Percentiles rank a stretch among this genome's conserved stretches.
Evolutionary conservation across 495 filamentous ascomycete species (phyloP).

Genomic region (Tuber aestivum): DNA sequence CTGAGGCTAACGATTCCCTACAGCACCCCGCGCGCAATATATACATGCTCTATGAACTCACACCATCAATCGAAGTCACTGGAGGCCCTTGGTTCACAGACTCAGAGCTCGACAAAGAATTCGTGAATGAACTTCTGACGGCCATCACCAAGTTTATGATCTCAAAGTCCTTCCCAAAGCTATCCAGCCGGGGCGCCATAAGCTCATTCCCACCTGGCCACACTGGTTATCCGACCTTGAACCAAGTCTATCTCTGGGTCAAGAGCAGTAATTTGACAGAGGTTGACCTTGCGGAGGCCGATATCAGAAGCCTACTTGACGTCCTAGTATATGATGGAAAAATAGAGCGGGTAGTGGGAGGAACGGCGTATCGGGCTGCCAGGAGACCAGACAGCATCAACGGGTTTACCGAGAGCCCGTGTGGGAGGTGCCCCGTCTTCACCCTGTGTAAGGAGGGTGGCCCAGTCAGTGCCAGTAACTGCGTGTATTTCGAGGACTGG

Average conservation of each 20-base stretch:
- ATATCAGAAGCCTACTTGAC: slow-evolving; percentile 74
- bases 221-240: slow-evolving; percentile 66
- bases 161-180: slow-evolving; percentile 48
- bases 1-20: slow-evolving; percentile 9
- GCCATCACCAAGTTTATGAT: slow-evolving; percentile 66
- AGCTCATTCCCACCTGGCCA: slow-evolving; percentile 63
- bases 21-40: slow-evolving; percentile 63
- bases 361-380: slow-evolving; percentile 51
- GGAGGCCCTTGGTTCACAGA: slow-evolving; percentile 93
- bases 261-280: slow-evolving; percentile 59
- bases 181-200: slow-evolving; percentile 42
- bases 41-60: slow-evolving; percentile 57
- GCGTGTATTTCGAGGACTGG: slow-evolving; percentile 87
- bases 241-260: slow-evolving; percentile 65
- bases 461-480: slow-evolving; percentile 79
- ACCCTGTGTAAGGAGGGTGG: slow-evolving; percentile 81
- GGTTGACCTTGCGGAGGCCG: slow-evolving; percentile 59
- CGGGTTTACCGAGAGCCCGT: slow-evolving; percentile 81
- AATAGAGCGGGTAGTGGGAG: slow-evolving; percentile 56
- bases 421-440: slow-evolving; percentile 91
- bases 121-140: slow-evolving; percentile 65
- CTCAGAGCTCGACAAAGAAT: slow-evolving; percentile 74
- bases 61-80: slow-evolving; percentile 78
- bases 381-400: slow-evolving; percentile 49
- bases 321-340: slow-evolving; percentile 80